Conservation (phyloP, 2,329 filamentous ascomycete species). For the Monilinia laxa region DNA sequence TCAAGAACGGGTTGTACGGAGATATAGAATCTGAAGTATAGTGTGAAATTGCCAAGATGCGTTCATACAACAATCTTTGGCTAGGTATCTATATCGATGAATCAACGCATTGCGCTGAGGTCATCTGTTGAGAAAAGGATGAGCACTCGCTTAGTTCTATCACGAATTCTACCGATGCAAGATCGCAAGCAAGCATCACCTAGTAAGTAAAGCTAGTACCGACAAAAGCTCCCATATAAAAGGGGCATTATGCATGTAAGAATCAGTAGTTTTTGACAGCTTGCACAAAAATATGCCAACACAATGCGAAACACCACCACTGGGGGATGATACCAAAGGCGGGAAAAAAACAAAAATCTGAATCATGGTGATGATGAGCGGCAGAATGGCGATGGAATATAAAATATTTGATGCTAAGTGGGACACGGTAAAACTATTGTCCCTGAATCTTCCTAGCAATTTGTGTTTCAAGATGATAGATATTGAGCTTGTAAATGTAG, state of each 20-base stretch:
- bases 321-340: neutral
- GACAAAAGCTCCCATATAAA: neutral
- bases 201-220: neutral
- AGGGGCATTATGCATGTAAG: neutral
- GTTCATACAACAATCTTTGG: too few species aligned
- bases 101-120: neutral
- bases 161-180: neutral
- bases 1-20: too few species aligned
- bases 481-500: neutral
- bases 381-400: neutral
- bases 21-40: too few species aligned
- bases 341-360: neutral
- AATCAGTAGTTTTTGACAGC: neutral
- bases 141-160: neutral
- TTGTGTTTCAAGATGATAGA: neutral
- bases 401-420: neutral
- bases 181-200: neutral
- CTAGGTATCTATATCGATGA: neutral
- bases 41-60: too few species aligned
- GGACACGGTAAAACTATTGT: slow-evolving; percentile 6
- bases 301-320: neutral
- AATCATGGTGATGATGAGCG: neutral
- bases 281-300: neutral
- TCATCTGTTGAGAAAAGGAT: neutral
- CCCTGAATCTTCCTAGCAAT: slow-evolving; percentile 4